Evolutionary conservation across 805 yeast species (phyloP).

Genomic region (Hanseniaspora thailandica): DNA sequence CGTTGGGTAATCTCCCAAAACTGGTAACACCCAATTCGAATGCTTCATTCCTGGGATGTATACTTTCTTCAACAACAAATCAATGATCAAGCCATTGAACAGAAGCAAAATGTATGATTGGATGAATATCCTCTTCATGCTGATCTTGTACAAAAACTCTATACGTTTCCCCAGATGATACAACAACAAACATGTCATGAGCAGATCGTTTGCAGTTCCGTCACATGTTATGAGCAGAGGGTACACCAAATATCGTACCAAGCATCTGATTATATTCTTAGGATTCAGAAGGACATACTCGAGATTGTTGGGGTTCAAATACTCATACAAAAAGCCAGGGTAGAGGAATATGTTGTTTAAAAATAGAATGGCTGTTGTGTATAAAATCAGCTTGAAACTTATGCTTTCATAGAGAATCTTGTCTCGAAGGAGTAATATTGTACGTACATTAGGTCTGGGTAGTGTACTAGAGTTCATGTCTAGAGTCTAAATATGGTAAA

Average conservation of each 20-base stretch:
- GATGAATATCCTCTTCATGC: slow-evolving; percentile 1
- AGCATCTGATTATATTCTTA: not conserved
- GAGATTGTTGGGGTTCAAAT: slow-evolving; percentile 1
- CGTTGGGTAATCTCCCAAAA: slow-evolving; percentile 1
- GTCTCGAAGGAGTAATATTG: slow-evolving; percentile 5
- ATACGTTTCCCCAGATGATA: slow-evolving; percentile 8
- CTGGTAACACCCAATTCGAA: too few species aligned
- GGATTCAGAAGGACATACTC: not conserved
- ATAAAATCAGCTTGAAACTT: slow-evolving; percentile 5
- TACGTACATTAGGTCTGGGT: slow-evolving; percentile 12
- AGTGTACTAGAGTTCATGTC: not conserved
- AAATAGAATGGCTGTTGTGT: not conserved
- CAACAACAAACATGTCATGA: not conserved
- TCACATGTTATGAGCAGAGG: slow-evolving; percentile 7
- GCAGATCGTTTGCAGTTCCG: slow-evolving; percentile 6
- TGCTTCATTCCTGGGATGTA: not conserved
- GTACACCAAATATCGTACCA: slow-evolving; percentile 1
- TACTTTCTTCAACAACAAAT: not conserved
- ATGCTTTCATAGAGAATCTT: slow-evolving; percentile 7
- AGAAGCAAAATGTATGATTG: not conserved
- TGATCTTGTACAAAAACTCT: slow-evolving; percentile 5
- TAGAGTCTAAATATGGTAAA: not conserved
- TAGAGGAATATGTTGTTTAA: slow-evolving; percentile 8
- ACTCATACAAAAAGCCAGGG: slow-evolving; percentile 6
- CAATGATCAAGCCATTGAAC: not conserved